Conservation (phyloP, 371 early-diverging fungal genomes). For the Gilbertella persicaria region DNA sequence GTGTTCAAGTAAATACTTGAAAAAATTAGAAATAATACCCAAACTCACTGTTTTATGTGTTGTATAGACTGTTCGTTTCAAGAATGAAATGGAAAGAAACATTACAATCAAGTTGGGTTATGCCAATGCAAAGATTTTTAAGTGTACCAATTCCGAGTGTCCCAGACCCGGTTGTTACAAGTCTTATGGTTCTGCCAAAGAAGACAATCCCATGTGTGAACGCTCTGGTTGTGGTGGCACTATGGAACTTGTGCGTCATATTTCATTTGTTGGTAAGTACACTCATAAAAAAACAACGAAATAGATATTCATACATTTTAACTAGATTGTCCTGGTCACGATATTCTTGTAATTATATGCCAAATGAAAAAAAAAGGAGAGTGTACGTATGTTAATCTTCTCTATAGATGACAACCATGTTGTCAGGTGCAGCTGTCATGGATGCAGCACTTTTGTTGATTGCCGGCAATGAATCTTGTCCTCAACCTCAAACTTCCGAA, state of each 20-base stretch:
- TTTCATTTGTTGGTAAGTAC: constrained; percentile 88
- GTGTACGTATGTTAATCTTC: neutral
- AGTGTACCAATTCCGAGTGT: constrained; percentile 92
- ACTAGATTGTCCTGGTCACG: constrained; percentile 99
- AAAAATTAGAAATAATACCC: neutral
- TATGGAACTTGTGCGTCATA: constrained; percentile 93
- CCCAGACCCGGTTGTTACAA: constrained; percentile 96
- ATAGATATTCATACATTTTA: neutral
- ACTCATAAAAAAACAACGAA: neutral
- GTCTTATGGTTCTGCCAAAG: constrained; percentile 86
- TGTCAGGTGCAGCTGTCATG: constrained; percentile 99
- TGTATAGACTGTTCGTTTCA: constrained; percentile 95
- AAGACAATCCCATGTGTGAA: constrained; percentile 91
- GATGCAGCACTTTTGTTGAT: constrained; percentile 99
- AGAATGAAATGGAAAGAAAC: constrained; percentile 99
- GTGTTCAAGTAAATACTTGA: constrained; percentile 79
- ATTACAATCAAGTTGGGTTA: constrained; percentile 99
- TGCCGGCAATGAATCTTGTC: constrained; percentile 99
- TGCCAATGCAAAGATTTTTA: constrained; percentile 99
- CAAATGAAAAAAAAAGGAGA: neutral
- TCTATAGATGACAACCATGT: constrained; percentile 98
- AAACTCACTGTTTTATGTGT: constrained; percentile 1
- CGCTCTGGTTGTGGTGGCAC: constrained; percentile 88
- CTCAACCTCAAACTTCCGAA: constrained; percentile 99
- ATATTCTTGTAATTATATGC: constrained; percentile 77